Base-by-base conservation (phyloP, 306 rosid species). In the Prunus campanulata region DNA sequence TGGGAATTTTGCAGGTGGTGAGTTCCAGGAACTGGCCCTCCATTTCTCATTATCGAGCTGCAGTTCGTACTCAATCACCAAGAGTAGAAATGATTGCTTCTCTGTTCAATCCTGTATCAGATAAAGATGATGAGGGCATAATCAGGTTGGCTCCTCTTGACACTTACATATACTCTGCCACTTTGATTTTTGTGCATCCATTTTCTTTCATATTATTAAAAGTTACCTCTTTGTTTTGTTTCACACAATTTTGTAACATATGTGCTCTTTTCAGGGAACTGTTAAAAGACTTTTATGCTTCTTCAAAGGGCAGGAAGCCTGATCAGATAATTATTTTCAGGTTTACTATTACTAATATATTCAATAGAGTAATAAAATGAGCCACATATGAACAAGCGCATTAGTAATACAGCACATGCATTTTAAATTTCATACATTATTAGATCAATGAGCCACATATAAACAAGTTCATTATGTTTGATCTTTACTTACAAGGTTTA, bases 311-410 rank as follows among this genome's bases (percentile, higher is more conserved):
- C 71, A 65, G 90, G 29, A 92, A 89, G 55, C 96, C 97, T 0
- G 92, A 90, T 1, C 96, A 95, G 75, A 89, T 92, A 14, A 90
- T 92, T 10, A 90, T 95, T 44, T 95, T 92, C 88, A 95, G 97
- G 98, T 89, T 51, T 30, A 11, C 29, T 27, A n/a, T 22, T 72
- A 51, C n/a, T 11, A 22, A 4, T 20, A 57, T 0, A 22, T 9
- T 60, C 10, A 57, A 16, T 10, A 16, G 29, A 39, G 8, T 24
- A 16, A 2, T 9, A 6, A 8, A 11, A 35, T 1, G 51, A 10
- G 30, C 1, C 29, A 57, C 14, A 57, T 57, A 9, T 57, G 61
- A 10, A 57, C 4, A 10, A 35, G 42, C 42, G 42, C 42, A 35
- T 35, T 1, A 35, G 42, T 35, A 6, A 35, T 35, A 35, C 42